Conservation (phyloP, 148 eudicot genomes). For the Cornus suecica region DNA sequence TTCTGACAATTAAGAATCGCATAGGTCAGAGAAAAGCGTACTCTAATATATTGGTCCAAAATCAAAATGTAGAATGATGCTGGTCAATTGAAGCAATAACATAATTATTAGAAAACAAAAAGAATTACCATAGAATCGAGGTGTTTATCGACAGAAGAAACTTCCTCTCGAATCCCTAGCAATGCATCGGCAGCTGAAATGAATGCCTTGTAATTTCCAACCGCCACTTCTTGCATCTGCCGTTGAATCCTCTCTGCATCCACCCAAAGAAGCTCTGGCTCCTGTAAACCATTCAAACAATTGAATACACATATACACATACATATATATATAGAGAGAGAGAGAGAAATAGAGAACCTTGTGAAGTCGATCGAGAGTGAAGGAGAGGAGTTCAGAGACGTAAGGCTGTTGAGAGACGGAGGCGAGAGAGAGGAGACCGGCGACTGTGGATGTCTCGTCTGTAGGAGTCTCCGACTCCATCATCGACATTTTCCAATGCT, state of each 20-base stretch:
- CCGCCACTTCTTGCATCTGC: slow-evolving; percentile 99
- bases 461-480: slow-evolving; percentile 27
- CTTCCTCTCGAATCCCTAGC: slow-evolving; percentile 68
- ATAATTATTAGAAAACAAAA: not conserved
- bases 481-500: slow-evolving; percentile 1
- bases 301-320: not conserved
- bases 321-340: not conserved
- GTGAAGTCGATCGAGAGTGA: slow-evolving; percentile 99
- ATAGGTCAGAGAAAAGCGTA: not conserved
- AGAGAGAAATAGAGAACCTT: slow-evolving; percentile 44
- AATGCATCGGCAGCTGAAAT: slow-evolving; percentile 94
- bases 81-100: not conserved
- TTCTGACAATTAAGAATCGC: not conserved
- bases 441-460: slow-evolving; percentile 40
- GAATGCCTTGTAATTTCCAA: slow-evolving; percentile 86
- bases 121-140: slow-evolving; percentile 73
- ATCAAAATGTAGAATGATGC: not conserved
- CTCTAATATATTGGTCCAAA: not conserved
- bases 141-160: slow-evolving; percentile 82
- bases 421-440: slow-evolving; percentile 72
- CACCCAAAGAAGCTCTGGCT: slow-evolving; percentile 91
- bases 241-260: slow-evolving; percentile 93
- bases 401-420: slow-evolving; percentile 89
- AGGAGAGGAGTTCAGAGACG: slow-evolving; percentile 95
- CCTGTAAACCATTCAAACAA: slow-evolving; percentile 32